Evolutionary conservation across 176 grass and related monocot genomes (phyloP), one percentile per base, ranked within the genome.

Genomic region (Aegilops sharonensis): DNA sequence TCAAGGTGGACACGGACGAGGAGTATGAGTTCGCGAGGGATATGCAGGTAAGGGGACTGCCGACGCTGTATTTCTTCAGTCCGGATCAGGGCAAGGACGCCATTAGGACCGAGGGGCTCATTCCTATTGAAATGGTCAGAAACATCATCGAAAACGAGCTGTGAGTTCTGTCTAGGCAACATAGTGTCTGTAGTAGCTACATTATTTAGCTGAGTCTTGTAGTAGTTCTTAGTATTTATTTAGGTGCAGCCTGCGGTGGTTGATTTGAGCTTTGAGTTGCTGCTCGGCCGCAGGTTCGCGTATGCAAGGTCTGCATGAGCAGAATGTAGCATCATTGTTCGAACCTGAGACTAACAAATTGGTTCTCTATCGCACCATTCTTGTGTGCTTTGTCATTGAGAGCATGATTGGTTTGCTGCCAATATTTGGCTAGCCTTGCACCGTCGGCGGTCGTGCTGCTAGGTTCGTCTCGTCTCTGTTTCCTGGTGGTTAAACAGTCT

Each of bases 41-140:
- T 80, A 99, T 99, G 97, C 94, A 96, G 97, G 90, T 98, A 77
- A 64, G 90, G 42, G 97, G 97, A 24, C 90, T 94, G 4, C 90
- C 92, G 0, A 95, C 97, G 6, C 43, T 98, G 62, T 98, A 98
- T 52, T 75, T 75, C 72, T 75, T 75, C 45, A 75, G 72, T 4
- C 72, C 72, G 17, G 72, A 75, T 31, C 43, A 75, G 25, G 30
- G 72, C 72, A 75, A 75, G 25, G 72, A 75, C 8, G 72, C 72
- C 43, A 9, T 75, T 52, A 75, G 72, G 72, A 75, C 72, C 5
- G 72, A 75, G 24, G 72, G 72, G 25, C 43, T 75, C 1, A 75
- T 75, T 50, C 72, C 72, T 30, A 50, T 75, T 18, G 72, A 75
- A 20, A 75, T 75, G 72, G 47, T 75, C 13, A 75, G 45, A 9